Percentiles rank a stretch among this genome's conserved stretches.
Conservation (phyloP, 176 grass and related monocot species). For the Raddia guianensis region DNA sequence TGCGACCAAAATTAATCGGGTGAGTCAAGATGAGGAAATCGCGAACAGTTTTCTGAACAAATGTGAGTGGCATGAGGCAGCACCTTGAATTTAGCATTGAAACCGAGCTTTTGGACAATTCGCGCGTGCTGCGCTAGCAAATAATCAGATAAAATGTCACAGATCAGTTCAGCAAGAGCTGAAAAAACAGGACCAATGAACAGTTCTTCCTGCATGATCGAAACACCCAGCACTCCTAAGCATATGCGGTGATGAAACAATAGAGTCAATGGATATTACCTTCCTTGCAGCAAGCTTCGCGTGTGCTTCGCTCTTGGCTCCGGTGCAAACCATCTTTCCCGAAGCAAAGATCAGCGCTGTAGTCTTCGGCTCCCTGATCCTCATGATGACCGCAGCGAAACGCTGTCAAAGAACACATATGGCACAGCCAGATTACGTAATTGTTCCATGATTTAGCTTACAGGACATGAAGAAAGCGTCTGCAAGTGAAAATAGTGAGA, state of each 20-base stretch:
- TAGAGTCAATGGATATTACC: constrained; percentile 34
- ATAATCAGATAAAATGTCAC: constrained; percentile 37
- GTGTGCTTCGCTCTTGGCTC: constrained; percentile 75
- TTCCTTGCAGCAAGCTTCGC: constrained; percentile 66
- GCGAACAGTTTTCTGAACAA: not conserved
- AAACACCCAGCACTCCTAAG: constrained; percentile 12
- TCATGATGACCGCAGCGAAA: constrained; percentile 92
- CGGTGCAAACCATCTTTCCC: constrained; percentile 95
- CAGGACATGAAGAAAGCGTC: not conserved
- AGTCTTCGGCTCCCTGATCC: constrained; percentile 88
- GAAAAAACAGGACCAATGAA: constrained; percentile 16
- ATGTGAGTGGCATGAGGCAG: not conserved
- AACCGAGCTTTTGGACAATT: constrained; percentile 85
- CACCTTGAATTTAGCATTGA: constrained; percentile 75
- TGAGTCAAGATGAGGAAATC: constrained; percentile 10
- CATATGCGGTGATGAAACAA: not conserved
- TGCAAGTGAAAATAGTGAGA: not conserved
- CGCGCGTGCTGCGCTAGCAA: constrained; percentile 62
- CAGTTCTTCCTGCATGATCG: constrained; percentile 2
- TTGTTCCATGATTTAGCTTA: not conserved
- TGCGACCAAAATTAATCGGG: not conserved
- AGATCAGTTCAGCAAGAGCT: constrained; percentile 9
- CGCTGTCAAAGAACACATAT: constrained; percentile 47
- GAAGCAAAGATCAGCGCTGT: constrained; percentile 87
- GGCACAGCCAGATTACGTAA: not conserved